Conservation (phyloP, 2,329 filamentous ascomycete species). For the Penicillium sp. region DNA sequence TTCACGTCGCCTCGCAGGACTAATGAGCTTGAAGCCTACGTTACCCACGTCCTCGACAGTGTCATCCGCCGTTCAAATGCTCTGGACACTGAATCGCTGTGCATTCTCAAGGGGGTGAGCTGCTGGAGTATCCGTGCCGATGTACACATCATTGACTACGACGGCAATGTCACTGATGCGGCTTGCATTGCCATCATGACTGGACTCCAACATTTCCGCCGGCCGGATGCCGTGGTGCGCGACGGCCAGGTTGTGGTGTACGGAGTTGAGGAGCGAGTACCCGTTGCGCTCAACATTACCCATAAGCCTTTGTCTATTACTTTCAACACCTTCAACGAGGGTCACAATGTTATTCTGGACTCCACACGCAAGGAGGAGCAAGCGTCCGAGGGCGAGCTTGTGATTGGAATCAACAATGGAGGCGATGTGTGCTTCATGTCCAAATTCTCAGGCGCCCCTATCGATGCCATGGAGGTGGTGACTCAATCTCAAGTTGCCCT, state of each 20-base stretch:
- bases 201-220: constrained; percentile 85
- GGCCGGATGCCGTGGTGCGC: constrained; percentile 85
- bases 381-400: constrained; percentile 66
- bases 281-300: constrained; percentile 85
- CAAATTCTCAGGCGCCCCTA: constrained; percentile 81
- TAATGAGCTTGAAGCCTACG: constrained; percentile 80
- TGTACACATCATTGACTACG: constrained; percentile 86
- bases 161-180: constrained; percentile 86
- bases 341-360: constrained; percentile 49
- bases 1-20: constrained; percentile 54
- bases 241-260: constrained; percentile 85
- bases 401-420: constrained; percentile 83
- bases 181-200: constrained; percentile 86
- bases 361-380: constrained; percentile 56
- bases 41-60: constrained; percentile 89
- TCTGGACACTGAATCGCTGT: constrained; percentile 93
- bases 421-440: constrained; percentile 90
- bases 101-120: constrained; percentile 85
- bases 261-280: constrained; percentile 81
- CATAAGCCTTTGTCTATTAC: constrained; percentile 92
- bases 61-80: constrained; percentile 89
- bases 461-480: constrained; percentile 78
- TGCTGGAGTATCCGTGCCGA: constrained; percentile 92
- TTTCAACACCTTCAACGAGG: constrained; percentile 74
- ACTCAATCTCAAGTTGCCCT: constrained; percentile 75